These are phyloP conservation scores for Caloboletus firmus DNA, from an alignment of 1,284 basidiomycete species.

Conservation along the genomic window DNA sequence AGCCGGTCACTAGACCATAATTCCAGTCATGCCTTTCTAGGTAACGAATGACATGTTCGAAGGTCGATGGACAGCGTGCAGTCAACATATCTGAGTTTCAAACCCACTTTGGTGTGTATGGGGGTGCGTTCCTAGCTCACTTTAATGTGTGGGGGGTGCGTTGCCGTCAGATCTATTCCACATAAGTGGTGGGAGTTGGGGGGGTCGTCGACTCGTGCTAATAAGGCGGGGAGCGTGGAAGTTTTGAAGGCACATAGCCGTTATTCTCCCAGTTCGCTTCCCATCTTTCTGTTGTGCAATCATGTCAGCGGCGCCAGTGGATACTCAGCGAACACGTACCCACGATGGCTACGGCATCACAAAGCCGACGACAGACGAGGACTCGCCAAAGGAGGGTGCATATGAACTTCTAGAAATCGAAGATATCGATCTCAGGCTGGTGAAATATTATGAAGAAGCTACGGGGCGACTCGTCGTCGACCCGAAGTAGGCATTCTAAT, in stretches of 20 bases:
- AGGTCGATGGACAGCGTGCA: too few relatives aligned
- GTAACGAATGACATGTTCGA: too few relatives aligned
- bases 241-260: not conserved
- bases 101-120: not conserved
- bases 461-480: conserved; percentile 64
- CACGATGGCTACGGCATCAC: not conserved
- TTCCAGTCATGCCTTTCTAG: too few relatives aligned
- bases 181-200: not conserved
- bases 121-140: too few relatives aligned
- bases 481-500: conserved; percentile 46
- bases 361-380: not conserved
- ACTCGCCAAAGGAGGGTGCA: not conserved
- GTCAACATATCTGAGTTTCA: not conserved
- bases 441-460: conserved; percentile 52
- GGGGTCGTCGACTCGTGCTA: not conserved
- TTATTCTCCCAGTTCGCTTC: not conserved
- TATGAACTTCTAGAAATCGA: not conserved
- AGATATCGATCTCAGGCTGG: conserved; percentile 40
- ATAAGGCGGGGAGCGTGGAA: not conserved
- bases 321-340: not conserved
- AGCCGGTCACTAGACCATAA: too few relatives aligned
- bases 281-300: not conserved
- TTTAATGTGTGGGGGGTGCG: too few relatives aligned
- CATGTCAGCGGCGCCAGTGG: not conserved
- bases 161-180: not conserved